Evolutionary conservation across 345 rosid genomes (phyloP), one percentile per base, ranked within the genome.

Genomic region (Litchi chinensis): DNA sequence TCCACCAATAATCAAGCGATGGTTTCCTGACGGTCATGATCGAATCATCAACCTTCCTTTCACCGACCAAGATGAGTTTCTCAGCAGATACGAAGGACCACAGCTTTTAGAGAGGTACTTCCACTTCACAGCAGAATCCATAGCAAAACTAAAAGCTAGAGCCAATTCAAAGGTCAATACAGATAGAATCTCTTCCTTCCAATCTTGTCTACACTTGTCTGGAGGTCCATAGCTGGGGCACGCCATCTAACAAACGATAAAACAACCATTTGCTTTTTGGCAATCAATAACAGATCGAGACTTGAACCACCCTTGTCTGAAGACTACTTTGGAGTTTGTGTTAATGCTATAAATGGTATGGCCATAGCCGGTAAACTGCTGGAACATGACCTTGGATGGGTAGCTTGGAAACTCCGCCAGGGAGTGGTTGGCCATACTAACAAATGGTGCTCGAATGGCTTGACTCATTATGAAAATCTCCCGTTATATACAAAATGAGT

Each of bases 111-210:
- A 95, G 67, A 88, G 94, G 79, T 59, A 89, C 6, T 95, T 93
- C 69, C 88, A 84, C 64, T 89, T 95, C 85, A 85, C 98, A 4
- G 70, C 85, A 3, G 86, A 90, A 44, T 83, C 95, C 28, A 77
- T 93, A 0, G 87, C 80, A 0, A 63, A 11, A 63, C 87, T 95
- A 44, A 92, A 93, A 84, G 81, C 82, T 26, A 85, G 79, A 76
- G 86, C 90, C 7, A 95, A 93, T 70, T 39, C 83, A 16, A 83
- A 85, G 59, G 69, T 62, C 18, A 79, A 83, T 15, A 89, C 91
- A 24, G 76, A 10, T 39, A 81, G 87, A 18, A 91, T 95, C 18
- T 95, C 98, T 0, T 93, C 98, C 26, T 93, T 90, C 52, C 97
- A 93, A 59, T 82, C 95, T 43, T 95, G 63, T 88, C 91, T 6